A percentile compares a stretch with the other conserved stretches of the same genome.
phyloP scores from a whole-genome alignment of 176 grass and related monocot genomes.

The Ananas comosus region DNA sequence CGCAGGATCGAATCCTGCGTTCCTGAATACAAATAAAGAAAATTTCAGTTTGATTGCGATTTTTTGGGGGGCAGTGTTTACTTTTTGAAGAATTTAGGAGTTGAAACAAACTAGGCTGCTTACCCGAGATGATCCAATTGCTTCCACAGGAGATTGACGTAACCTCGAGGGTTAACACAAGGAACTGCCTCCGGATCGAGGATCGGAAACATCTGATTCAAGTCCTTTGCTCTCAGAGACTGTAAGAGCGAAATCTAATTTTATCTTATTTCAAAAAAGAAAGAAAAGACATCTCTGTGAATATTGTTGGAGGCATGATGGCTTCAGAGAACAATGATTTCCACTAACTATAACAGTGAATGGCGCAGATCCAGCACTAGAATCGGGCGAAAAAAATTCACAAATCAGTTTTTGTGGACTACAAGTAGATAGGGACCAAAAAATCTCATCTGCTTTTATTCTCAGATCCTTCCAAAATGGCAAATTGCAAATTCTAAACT shows the following conservation, averaged over 20 bases:
- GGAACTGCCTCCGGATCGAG: conserved; percentile 51
- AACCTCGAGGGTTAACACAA: conserved; percentile 64
- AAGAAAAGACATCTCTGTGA: no score
- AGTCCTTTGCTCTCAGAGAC: conserved; percentile 62
- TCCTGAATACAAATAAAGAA: conserved; percentile 29
- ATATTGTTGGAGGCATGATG: no score
- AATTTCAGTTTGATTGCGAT: background rate
- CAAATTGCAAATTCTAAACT: no score
- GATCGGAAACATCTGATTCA: conserved; percentile 81
- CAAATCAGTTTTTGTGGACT: no score
- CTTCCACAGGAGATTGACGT: conserved; percentile 92
- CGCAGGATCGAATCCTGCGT: conserved; percentile 91
- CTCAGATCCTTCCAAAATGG: no score
- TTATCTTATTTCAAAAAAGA: background rate
- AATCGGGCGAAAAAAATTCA: no score
- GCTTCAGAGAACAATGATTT: no score
- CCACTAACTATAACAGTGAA: no score
- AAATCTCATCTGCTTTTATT: no score
- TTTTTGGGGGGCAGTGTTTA: background rate
- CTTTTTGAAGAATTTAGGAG: background rate
- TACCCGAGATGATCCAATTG: conserved; percentile 91
- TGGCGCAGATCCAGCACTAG: no score
- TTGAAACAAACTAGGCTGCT: conserved; percentile 4
- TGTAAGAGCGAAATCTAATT: conserved; percentile 13
- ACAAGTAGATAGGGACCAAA: no score